Evolutionary conservation across 2,329 filamentous ascomycete genomes (phyloP), one percentile per base, ranked within the genome.

Genomic region (Cladorrhinum sp.): DNA sequence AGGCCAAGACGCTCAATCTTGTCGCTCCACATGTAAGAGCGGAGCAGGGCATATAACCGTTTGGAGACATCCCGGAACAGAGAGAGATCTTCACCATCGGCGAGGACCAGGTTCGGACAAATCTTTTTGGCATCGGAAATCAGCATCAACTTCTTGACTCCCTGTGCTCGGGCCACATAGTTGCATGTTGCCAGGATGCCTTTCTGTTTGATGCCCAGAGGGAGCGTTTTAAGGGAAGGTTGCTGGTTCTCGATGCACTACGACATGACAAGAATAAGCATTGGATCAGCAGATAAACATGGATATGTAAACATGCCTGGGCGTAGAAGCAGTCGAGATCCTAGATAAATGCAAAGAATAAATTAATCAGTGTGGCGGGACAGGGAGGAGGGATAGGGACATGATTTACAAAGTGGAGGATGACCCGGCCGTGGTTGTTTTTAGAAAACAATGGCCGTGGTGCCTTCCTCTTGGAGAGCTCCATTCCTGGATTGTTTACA

Each of bases 271-370:
- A 25, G 48, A 22, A 53, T 61, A 60, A 63, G 60, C 58, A 48
- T 22, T 6, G 22, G 32, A 50, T 13, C 18, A 22, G n/a, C n/a
- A 45, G 51, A 29, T 38, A 5, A 27, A 38, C 29, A 54, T 36
- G 29, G 50, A 32, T 18, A 29, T 10, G 7, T 20, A 16, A 45
- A 56, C 53, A 49, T 66, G 59, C 92, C 54, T 92, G 91, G 22
- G 93, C 93, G 74, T 98, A 98, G 79, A 98, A 98, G 78, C 91
- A 96, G 77, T 93, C 91, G 73, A 92, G 91, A 74, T 91, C 86
- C 86, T 89, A 58, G 13, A 57, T 13, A 23, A 13, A 50, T 63
- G 50, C 54, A 41, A 22, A 45, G 5, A 62, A 57, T 51, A 48
- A 25, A 25, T 60, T 59, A 59, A 59, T 20, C 12, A 62, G 65